Conservation (phyloP, 2,329 filamentous ascomycete genomes). For the Sclerotinia trifoliorum region DNA sequence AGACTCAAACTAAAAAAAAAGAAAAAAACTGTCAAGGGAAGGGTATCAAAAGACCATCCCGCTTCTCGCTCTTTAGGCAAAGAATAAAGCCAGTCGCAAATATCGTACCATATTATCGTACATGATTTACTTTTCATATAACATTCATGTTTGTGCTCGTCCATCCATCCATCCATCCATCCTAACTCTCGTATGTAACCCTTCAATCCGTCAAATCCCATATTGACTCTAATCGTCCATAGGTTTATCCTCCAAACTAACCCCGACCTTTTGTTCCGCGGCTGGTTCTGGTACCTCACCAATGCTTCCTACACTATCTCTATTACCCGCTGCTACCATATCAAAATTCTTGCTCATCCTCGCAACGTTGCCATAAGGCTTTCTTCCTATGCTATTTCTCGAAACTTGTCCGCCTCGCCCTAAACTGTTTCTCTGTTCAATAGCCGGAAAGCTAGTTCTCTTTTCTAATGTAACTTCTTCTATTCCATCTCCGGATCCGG, state of each 20-base stretch:
- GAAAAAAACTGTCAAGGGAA: slow-evolving; percentile 8
- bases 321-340: slow-evolving; percentile 4
- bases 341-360: slow-evolving; percentile 18
- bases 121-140: slow-evolving; percentile 18
- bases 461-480: slow-evolving; percentile 23
- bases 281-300: slow-evolving; percentile 11
- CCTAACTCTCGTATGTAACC: neutral
- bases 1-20: neutral
- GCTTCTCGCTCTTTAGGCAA: slow-evolving; percentile 12
- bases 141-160: slow-evolving; percentile 11
- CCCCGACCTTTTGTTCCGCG: slow-evolving; percentile 12
- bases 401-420: slow-evolving; percentile 44
- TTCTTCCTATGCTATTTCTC: slow-evolving; percentile 18
- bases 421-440: slow-evolving; percentile 64
- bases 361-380: slow-evolving; percentile 13
- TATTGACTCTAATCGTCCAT: slow-evolving; percentile 14
- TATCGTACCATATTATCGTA: slow-evolving; percentile 15
- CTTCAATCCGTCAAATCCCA: neutral
- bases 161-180: neutral
- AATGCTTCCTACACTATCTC: slow-evolving; percentile 16
- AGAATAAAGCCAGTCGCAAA: slow-evolving; percentile 14
- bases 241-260: slow-evolving; percentile 14
- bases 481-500: slow-evolving; percentile 29
- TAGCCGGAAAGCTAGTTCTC: slow-evolving; percentile 36
- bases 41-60: slow-evolving; percentile 17